These are phyloP conservation scores for Geotrichum australiense DNA, from an alignment of 1,139 yeast genomes.

Conservation along the genomic window DNA sequence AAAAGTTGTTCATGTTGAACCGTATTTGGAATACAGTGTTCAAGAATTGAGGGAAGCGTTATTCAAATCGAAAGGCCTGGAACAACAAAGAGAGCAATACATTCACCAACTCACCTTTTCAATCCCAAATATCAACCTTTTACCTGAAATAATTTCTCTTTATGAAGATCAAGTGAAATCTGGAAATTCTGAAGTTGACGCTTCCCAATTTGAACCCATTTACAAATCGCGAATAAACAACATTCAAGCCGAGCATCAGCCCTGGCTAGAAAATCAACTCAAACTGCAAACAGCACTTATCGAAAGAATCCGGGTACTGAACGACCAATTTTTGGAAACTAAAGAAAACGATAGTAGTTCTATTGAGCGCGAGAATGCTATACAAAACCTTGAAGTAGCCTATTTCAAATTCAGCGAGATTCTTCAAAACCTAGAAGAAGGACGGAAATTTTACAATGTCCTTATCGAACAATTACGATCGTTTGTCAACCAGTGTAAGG, in stretches of 20 bases:
- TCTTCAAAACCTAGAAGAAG: constrained; percentile 56
- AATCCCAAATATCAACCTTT: constrained; percentile 30
- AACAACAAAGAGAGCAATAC: constrained; percentile 25
- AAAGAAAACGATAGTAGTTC: constrained; percentile 31
- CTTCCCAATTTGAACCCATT: constrained; percentile 30
- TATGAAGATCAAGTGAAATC: constrained; percentile 20
- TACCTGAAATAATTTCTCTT: constrained; percentile 23
- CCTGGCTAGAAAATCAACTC: constrained; percentile 37
- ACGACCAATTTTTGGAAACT: constrained; percentile 35
- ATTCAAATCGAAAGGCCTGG: constrained; percentile 28
- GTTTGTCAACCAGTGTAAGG: constrained; percentile 47
- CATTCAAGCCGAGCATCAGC: constrained; percentile 39
- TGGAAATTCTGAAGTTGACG: constrained; percentile 25
- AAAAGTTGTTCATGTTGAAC: constrained; percentile 39
- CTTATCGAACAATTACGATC: constrained; percentile 46
- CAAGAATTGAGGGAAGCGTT: constrained; percentile 40
- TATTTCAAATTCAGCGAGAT: constrained; percentile 52
- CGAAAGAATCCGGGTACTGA: constrained; percentile 39
- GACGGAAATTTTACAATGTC: constrained; percentile 61
- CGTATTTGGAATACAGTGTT: constrained; percentile 36
- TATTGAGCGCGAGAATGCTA: constrained; percentile 41
- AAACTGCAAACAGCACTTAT: constrained; percentile 42
- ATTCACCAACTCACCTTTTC: constrained; percentile 27
- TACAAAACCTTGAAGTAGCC: constrained; percentile 50
- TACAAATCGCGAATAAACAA: constrained; percentile 27